A percentile compares a stretch with the other conserved stretches of the same genome.
phyloP scores from a whole-genome alignment of 1,139 yeast genomes.

The Geotrichum phurueaensis region DNA sequence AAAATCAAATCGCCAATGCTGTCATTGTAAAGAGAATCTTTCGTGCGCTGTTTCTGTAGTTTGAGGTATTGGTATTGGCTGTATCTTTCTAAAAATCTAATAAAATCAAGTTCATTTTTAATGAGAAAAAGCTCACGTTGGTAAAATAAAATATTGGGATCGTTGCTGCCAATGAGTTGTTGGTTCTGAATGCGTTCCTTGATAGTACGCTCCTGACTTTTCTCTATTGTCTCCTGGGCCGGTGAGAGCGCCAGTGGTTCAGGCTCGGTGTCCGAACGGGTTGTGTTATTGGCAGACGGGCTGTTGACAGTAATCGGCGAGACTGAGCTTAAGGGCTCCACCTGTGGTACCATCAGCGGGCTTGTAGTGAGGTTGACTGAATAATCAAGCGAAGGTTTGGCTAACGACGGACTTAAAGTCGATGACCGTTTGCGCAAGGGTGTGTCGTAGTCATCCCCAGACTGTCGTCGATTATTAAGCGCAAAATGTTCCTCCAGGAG shows the following conservation, averaged over 20 bases:
- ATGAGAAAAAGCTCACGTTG: conserved; percentile 54
- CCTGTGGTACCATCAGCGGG: conserved; percentile 20
- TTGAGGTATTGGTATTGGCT: conserved; percentile 44
- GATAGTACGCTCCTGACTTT: background rate
- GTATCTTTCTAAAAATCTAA: conserved; percentile 50
- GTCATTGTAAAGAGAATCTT: conserved; percentile 25
- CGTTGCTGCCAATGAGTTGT: conserved; percentile 12
- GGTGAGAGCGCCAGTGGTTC: conserved; percentile 10
- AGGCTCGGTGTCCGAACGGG: conserved; percentile 11
- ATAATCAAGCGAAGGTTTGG: conserved; percentile 5
- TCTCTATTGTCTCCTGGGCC: background rate
- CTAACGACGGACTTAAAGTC: conserved; percentile 5
- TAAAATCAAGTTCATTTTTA: conserved; percentile 59
- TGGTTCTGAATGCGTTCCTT: conserved; percentile 1
- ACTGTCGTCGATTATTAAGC: background rate
- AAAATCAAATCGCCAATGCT: conserved; percentile 11
- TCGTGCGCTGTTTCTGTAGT: conserved; percentile 37
- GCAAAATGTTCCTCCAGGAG: background rate
- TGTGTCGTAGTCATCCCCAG: background rate
- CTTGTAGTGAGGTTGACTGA: conserved; percentile 3
- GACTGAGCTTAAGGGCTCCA: conserved; percentile 18
- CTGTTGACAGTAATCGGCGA: conserved; percentile 20
- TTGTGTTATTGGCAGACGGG: conserved; percentile 10
- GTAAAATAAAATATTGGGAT: conserved; percentile 39
- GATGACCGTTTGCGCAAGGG: background rate